Evolutionary conservation across 176 grass and related monocot species (phyloP).

Genomic region (Aegilops tauschii): DNA sequence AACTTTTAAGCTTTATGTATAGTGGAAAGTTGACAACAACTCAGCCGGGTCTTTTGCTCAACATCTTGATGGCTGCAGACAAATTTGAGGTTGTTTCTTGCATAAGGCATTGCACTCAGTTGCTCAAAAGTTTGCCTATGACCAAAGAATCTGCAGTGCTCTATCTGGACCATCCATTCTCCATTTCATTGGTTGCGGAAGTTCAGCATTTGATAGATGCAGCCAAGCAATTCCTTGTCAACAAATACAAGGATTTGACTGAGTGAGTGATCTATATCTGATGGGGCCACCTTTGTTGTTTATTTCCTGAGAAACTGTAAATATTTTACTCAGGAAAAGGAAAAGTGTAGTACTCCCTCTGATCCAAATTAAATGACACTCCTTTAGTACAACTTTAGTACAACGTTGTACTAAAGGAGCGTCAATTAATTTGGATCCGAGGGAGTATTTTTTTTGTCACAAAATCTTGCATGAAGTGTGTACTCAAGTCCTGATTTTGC

Average conservation of each 20-base stretch:
- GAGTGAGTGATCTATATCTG: conserved; percentile 25
- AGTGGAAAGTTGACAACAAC: no score
- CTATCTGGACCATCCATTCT: conserved; percentile 69
- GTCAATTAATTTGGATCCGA: no score
- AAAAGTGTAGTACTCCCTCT: background rate
- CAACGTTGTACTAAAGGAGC: no score
- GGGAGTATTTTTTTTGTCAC: background rate
- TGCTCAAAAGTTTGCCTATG: conserved; percentile 79
- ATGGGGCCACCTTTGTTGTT: background rate
- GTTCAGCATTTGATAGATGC: conserved; percentile 50
- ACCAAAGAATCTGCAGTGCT: conserved; percentile 82
- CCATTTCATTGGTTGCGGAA: conserved; percentile 43
- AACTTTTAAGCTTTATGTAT: background rate
- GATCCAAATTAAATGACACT: no score
- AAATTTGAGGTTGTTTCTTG: no score
- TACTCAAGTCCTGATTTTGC: background rate
- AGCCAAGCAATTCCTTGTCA: conserved; percentile 53
- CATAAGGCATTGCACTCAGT: conserved; percentile 57
- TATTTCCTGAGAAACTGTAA: background rate
- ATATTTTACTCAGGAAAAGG: background rate
- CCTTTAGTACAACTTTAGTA: background rate
- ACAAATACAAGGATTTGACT: conserved; percentile 53
- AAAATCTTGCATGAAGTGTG: background rate
- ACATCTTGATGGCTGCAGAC: no score
- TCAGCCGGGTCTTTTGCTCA: no score